Evolutionary conservation across 73 alveolate genomes (phyloP).

Genomic region (Paramecium primaurelia): DNA sequence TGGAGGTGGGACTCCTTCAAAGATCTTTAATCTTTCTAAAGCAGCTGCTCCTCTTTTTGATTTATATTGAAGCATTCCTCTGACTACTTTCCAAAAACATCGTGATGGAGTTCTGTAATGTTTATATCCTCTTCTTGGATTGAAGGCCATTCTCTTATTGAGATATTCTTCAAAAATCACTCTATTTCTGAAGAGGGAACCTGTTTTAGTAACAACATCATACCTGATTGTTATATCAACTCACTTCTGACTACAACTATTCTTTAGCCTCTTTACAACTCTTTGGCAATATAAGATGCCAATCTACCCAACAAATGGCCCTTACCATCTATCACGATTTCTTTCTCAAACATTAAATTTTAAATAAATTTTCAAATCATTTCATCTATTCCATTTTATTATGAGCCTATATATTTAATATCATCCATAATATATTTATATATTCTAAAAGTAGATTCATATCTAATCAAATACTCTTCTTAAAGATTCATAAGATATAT

Average conservation of each 20-base stretch:
- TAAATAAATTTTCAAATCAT: constrained; percentile 21
- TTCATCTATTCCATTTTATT: constrained; percentile 4
- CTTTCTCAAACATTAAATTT: constrained; percentile 87
- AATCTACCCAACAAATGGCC: constrained; percentile 99
- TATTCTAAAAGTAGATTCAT: not conserved
- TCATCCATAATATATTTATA: not conserved
- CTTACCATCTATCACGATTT: constrained; percentile 95
- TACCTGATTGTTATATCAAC: constrained; percentile 77
- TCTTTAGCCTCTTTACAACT: constrained; percentile 89
- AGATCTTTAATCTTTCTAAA: constrained; percentile 85
- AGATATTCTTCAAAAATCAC: constrained; percentile 81
- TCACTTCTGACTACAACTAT: constrained; percentile 94
- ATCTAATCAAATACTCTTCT: not conserved
- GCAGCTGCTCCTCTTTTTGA: constrained; percentile 97
- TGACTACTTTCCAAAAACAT: constrained; percentile 94
- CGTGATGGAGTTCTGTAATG: constrained; percentile 97
- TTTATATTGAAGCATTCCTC: constrained; percentile 94
- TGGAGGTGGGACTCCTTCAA: constrained; percentile 99
- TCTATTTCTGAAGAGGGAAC: constrained; percentile 59
- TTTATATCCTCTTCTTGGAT: constrained; percentile 96
- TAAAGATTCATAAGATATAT: not conserved
- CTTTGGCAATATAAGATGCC: constrained; percentile 97
- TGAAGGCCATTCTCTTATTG: constrained; percentile 92
- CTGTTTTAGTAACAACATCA: not conserved
- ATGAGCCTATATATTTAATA: not conserved